Base-by-base conservation (phyloP, 1,284 basidiomycete species). In the Ustilago trichophora region DNA sequence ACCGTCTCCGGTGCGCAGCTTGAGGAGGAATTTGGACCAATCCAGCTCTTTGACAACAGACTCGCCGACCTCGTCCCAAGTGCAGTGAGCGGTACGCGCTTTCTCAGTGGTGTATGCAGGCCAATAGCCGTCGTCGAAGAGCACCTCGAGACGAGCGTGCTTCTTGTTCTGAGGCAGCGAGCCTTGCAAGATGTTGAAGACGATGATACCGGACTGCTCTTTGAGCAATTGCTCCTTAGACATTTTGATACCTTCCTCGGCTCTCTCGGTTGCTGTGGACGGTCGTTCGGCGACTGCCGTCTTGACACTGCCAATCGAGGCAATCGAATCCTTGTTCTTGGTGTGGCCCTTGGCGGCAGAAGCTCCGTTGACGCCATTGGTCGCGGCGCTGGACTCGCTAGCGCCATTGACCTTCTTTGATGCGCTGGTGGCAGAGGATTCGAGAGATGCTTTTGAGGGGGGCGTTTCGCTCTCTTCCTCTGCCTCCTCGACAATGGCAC, bases 1-100 rank as follows among this genome's bases (percentile, higher is more conserved):
- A 33, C 50, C 49, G 3, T 65, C 49, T 26, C 79, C 78, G 10
- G 63, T 77, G 38, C 75, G 72, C 37, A 78, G 69, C 50, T 81
- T 81, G 47, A 98, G 83, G 88, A 91, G 93, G 43, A 95, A 88
- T 48, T 88, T 87, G 45, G 91, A 88, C 81, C 94, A 97, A 80
- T 97, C 93, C 41, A 98, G 87, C 82, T 99, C 96, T 80, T 93
- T 93, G 76, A 98, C 85, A 78, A 98, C 93, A 27, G 90, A 92
- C 84, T 98, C 96, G 33, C 94, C 94, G 32, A 97, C 90, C 82
- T 92, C 89, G 77, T 93, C 90, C 91, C 92, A 98, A 33, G 87
- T 85, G 12, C 89, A 89, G 63, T 89, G 85, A 16, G 85, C 86
- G 72, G 91, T 90, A 60, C 89, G 87, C 6, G 94, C 86, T 62